Conservation (phyloP, 2,329 filamentous ascomycete species). For the Fusarium ambrosium region DNA sequence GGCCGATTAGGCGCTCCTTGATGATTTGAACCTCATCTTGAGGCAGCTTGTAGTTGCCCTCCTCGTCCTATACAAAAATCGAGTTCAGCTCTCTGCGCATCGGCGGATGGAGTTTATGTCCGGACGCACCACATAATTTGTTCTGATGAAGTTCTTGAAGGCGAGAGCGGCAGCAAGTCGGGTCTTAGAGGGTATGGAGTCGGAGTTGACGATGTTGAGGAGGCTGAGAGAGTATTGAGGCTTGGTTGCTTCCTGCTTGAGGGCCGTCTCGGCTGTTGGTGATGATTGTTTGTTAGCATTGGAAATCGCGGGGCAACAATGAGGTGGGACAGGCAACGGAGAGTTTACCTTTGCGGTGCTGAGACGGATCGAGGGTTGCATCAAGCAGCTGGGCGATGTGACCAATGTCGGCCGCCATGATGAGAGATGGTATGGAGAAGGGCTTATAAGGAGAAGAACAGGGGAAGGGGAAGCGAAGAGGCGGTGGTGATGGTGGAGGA, state of each 20-base stretch:
- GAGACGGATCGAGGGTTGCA: constrained; percentile 87
- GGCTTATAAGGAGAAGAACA: constrained; percentile 18
- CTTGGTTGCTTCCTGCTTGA: constrained; percentile 84
- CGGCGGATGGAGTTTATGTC: constrained; percentile 8
- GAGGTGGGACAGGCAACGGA: constrained; percentile 41
- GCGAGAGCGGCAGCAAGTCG: constrained; percentile 89
- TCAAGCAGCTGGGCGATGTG: constrained; percentile 86
- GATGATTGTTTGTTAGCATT: constrained; percentile 54
- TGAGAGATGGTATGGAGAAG: constrained; percentile 45
- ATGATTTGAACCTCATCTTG: constrained; percentile 87
- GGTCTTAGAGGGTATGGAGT: constrained; percentile 79
- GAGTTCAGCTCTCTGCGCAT: constrained; percentile 36
- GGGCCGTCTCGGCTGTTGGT: constrained; percentile 79
- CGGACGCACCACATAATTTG: constrained; percentile 83
- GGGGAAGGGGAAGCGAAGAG: constrained; percentile 34
- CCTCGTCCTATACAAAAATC: constrained; percentile 76
- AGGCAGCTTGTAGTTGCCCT: constrained; percentile 92
- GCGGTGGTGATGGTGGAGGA: constrained; percentile 40
- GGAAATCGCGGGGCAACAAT: constrained; percentile 49
- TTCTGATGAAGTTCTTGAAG: constrained; percentile 98
- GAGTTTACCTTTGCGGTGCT: constrained; percentile 86
- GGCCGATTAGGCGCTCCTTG: constrained; percentile 93
- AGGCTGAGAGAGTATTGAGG: constrained; percentile 89
- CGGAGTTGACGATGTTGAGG: constrained; percentile 89
- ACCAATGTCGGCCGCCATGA: constrained; percentile 70